phyloP scores from a whole-genome alignment of 768 basidiomycete species.

The Naganishia onofrii region DNA sequence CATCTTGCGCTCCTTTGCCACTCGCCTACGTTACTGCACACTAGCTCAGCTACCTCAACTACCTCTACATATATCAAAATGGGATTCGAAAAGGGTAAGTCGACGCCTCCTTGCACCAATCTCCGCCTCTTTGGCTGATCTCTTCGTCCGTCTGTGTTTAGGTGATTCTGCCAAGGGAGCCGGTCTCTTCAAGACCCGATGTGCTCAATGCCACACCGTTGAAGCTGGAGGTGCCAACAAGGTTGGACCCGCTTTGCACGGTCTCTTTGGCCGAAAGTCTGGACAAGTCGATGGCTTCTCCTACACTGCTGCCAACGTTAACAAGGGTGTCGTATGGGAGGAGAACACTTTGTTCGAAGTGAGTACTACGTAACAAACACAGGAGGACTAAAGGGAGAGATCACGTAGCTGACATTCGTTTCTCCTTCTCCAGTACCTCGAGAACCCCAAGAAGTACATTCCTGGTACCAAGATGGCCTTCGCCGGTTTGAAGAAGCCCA shows the following conservation, averaged over 20 bases:
- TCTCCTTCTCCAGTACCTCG: constrained; percentile 49
- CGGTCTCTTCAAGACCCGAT: constrained; percentile 73
- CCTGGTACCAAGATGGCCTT: constrained; percentile 99
- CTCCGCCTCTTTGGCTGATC: not conserved
- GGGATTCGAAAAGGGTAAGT: constrained; percentile 29
- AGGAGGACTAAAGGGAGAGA: not conserved
- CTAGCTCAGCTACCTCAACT: not conserved
- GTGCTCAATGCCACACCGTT: constrained; percentile 77
- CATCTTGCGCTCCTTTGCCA: not conserved
- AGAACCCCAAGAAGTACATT: constrained; percentile 95
- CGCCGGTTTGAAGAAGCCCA: constrained; percentile 96
- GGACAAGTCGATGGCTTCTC: constrained; percentile 82
- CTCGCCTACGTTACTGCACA: not conserved
- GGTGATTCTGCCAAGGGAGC: constrained; percentile 91
- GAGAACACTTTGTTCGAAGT: constrained; percentile 83
- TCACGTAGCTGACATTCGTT: not conserved
- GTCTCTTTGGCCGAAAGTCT: constrained; percentile 65
- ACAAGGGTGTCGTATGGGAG: constrained; percentile 85
- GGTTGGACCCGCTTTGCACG: constrained; percentile 93
- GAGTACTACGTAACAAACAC: too few species aligned
- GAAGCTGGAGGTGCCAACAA: constrained; percentile 52
- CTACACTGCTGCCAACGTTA: constrained; percentile 91
- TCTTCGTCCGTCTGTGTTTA: constrained; percentile 39
- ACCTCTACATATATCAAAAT: constrained; percentile 22
- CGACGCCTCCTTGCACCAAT: not conserved